These are phyloP conservation scores for Coniochaeta ligniaria DNA, from an alignment of 2,329 filamentous ascomycete genomes.

Conservation along the genomic window DNA sequence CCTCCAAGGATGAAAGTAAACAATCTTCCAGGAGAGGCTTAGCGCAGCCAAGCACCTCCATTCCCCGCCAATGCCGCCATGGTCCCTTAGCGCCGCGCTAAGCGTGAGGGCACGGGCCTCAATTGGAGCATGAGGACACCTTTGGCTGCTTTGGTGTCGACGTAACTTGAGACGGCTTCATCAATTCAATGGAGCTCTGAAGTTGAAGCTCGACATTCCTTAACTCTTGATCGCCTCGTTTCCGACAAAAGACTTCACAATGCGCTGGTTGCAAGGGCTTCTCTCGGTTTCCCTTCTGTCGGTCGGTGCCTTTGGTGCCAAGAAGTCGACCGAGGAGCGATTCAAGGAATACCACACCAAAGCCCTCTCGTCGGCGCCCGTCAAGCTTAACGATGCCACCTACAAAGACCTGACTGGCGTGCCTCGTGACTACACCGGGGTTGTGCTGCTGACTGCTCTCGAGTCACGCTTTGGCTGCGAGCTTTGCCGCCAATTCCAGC, in stretches of 20 bases:
- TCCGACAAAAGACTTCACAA: slow-evolving; percentile 31
- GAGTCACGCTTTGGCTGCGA: slow-evolving; percentile 78
- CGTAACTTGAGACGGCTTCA: background rate
- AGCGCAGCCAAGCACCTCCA: background rate
- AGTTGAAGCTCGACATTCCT: slow-evolving; percentile 3
- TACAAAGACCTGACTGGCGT: slow-evolving; percentile 70
- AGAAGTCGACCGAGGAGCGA: slow-evolving; percentile 48
- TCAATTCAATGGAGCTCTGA: background rate
- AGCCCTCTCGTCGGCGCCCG: slow-evolving; percentile 54
- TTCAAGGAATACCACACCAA: slow-evolving; percentile 68
- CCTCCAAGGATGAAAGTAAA: slow-evolving; percentile 1
- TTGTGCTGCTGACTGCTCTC: slow-evolving; percentile 79
- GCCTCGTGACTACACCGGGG: slow-evolving; percentile 77
- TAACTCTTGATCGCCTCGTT: slow-evolving; percentile 1
- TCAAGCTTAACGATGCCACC: slow-evolving; percentile 70
- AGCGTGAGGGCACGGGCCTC: background rate
- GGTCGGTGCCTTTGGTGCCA: slow-evolving; percentile 53
- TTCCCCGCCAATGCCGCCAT: background rate
- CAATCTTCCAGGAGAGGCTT: background rate
- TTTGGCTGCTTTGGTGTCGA: too few relatives aligned
- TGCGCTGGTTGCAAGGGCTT: slow-evolving; percentile 62
- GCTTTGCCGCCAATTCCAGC: slow-evolving; percentile 84
- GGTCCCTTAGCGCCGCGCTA: background rate
- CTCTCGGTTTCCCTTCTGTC: slow-evolving; percentile 57
- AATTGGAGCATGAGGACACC: slow-evolving; percentile 3